Evolutionary conservation across 768 basidiomycete species (phyloP).

Genomic region (Fistulinella prunicolor): DNA sequence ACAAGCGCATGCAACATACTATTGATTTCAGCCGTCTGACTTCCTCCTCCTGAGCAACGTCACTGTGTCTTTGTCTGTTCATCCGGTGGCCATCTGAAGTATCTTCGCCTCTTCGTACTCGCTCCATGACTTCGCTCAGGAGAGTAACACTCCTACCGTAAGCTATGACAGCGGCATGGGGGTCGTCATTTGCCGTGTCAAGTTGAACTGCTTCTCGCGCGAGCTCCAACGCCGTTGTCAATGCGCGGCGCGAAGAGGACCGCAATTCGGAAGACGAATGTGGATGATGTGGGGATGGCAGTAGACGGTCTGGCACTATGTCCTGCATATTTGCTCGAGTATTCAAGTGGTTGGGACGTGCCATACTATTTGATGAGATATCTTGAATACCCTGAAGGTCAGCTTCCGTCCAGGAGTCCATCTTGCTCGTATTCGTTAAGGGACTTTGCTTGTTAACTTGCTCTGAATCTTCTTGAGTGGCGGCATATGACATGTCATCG

Average conservation of each 20-base stretch:
- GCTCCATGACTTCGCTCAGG: slow-evolving; percentile 89
- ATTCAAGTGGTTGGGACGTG: slow-evolving; percentile 29
- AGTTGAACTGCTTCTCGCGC: slow-evolving; percentile 88
- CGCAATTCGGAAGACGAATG: slow-evolving; percentile 45
- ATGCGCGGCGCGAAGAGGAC: slow-evolving; percentile 77
- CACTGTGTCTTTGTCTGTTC: slow-evolving; percentile 66
- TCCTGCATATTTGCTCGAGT: slow-evolving; percentile 35
- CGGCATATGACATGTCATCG: no score
- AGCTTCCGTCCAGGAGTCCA: no score
- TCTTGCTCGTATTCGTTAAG: no score
- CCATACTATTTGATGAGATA: slow-evolving; percentile 47
- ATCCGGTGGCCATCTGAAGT: slow-evolving; percentile 62
- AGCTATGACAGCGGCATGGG: slow-evolving; percentile 83
- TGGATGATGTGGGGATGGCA: slow-evolving; percentile 44
- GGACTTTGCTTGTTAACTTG: no score
- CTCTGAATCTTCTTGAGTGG: no score
- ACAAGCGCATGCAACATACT: slow-evolving; percentile 48
- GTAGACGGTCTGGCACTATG: slow-evolving; percentile 40
- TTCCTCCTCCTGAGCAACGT: slow-evolving; percentile 91
- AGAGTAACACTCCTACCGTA: slow-evolving; percentile 85
- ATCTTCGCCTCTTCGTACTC: slow-evolving; percentile 84
- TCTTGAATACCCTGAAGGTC: no score
- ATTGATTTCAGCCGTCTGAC: slow-evolving; percentile 83
- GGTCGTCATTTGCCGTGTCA: slow-evolving; percentile 85
- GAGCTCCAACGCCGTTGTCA: slow-evolving; percentile 82